A percentile compares a stretch with the other conserved stretches of the same genome.
phyloP scores from a whole-genome alignment of 352 stramenopile genomes.

The Peronospora destructor region DNA sequence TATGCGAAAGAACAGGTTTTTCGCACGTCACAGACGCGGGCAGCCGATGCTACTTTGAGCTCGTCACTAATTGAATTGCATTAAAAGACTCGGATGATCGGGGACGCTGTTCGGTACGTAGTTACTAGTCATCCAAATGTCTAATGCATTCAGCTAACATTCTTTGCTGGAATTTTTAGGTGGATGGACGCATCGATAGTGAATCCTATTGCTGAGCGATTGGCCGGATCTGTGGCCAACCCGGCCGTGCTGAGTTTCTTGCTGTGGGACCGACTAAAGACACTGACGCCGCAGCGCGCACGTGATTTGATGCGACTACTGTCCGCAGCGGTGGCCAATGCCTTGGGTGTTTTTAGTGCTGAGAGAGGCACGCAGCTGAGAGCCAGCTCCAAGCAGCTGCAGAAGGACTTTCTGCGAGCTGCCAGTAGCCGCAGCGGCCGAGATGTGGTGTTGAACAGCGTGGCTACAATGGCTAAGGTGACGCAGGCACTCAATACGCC shows the following conservation, averaged over 20 bases:
- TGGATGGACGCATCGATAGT: slow-evolving; percentile 60
- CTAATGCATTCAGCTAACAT: neutral
- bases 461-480: slow-evolving; percentile 56
- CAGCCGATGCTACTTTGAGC: neutral
- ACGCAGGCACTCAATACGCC: slow-evolving; percentile 66
- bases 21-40: slow-evolving; percentile 11
- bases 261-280: slow-evolving; percentile 67
- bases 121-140: neutral
- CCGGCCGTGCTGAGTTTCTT: slow-evolving; percentile 67
- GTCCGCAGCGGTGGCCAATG: slow-evolving; percentile 47
- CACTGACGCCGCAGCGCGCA: slow-evolving; percentile 63
- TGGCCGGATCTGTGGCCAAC: slow-evolving; percentile 68
- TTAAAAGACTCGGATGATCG: slow-evolving; percentile 23
- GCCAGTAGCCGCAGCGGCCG: slow-evolving; percentile 45
- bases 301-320: slow-evolving; percentile 62
- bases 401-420: slow-evolving; percentile 45
- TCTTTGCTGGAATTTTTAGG: slow-evolving; percentile 11
- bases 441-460: slow-evolving; percentile 54
- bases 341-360: slow-evolving; percentile 43
- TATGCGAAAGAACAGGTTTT: slow-evolving; percentile 11
- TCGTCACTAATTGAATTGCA: slow-evolving; percentile 17
- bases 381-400: slow-evolving; percentile 34
- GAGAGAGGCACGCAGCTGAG: slow-evolving; percentile 40
- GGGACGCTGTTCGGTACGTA: slow-evolving; percentile 41
- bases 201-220: slow-evolving; percentile 41